Evolutionary conservation across 495 filamentous ascomycete species (phyloP), one percentile per base, ranked within the genome.

Genomic region (Viridothelium virens): DNA sequence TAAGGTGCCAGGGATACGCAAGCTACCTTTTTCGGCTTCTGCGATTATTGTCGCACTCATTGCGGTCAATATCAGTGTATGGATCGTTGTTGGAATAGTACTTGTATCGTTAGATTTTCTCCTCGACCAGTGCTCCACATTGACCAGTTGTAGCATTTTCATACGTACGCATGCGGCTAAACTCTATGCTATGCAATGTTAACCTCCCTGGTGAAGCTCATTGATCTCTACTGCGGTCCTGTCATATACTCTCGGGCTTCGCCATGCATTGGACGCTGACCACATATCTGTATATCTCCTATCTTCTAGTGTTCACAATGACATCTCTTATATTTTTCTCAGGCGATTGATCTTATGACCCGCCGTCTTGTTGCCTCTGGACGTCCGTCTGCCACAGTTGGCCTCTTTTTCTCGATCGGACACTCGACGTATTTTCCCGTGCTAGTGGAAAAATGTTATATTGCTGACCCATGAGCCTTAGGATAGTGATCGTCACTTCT

Each of bases 341-440:
- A 86, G 85, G 93, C 92, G 63, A 97, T 97, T 70, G 94, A 97
- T 78, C 82, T 97, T 14, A 96, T 94, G 89, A 97, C 93, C 4
- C 84, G 94, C 36, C 84, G 92, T 11, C 83, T 97, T n/a, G 83
- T 97, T 56, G 93, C 93, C 31, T 84, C 89, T 0, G 91, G 91
- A 16, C 89, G 92, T 73, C 84, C 84, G 7, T 91, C 93, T 7
- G 92, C 93, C n/a, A 89, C 92, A 0, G 92, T 97, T 5, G 93
- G 93, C 48, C 96, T 88, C n/a, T 97, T 91, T 70, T 97, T 97
- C 80, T 91, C 88, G 11, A 84, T 97, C 0, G 93, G 93, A 0
- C 94, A 97, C 76, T 94, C 89, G 11, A 96, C 92, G 74, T 86
- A 72, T 67, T 78, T 72, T 44, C 10, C 47, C 47, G n/a, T 48